A percentile compares a stretch with the other conserved stretches of the same genome.
These are phyloP conservation scores for Simmondsia chinensis DNA, from an alignment of 148 eudicot genomes.

Conservation along the genomic window DNA sequence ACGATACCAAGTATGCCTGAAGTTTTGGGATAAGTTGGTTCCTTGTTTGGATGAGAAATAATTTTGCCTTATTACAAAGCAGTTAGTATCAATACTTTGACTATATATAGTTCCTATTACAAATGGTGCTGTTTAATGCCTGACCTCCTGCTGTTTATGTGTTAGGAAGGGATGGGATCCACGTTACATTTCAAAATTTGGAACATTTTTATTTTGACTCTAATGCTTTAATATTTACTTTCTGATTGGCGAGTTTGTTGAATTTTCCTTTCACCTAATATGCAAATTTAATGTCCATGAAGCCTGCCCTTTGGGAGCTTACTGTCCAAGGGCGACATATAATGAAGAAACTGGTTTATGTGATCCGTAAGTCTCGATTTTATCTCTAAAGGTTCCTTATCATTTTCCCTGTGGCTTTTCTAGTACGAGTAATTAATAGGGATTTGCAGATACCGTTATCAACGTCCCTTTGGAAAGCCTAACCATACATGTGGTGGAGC, in stretches of 20 bases:
- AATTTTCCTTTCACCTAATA: not conserved
- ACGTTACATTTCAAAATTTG: too few relatives aligned
- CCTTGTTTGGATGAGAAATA: too few relatives aligned
- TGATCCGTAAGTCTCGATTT: slow-evolving; percentile 63
- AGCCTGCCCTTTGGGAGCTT: slow-evolving; percentile 96
- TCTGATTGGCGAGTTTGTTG: not conserved
- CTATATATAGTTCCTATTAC: too few relatives aligned
- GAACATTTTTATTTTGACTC: too few relatives aligned
- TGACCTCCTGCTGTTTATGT: too few relatives aligned
- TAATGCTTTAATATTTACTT: too few relatives aligned
- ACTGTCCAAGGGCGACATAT: slow-evolving; percentile 61
- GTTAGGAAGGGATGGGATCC: too few relatives aligned
- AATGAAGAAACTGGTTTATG: slow-evolving; percentile 55
- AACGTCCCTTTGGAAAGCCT: slow-evolving; percentile 44
- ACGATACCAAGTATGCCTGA: too few relatives aligned
- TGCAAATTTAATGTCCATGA: slow-evolving; percentile 9
- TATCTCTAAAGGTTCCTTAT: not conserved
- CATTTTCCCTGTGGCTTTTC: not conserved
- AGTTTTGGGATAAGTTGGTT: too few relatives aligned
- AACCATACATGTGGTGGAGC: slow-evolving; percentile 96
- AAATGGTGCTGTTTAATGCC: too few relatives aligned
- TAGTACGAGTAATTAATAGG: slow-evolving; percentile 1
- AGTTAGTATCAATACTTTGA: too few relatives aligned
- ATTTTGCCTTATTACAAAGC: too few relatives aligned
- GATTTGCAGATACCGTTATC: slow-evolving; percentile 62